phyloP scores from a whole-genome alignment of 257 asterid genomes.

The Solanum rostratum region DNA sequence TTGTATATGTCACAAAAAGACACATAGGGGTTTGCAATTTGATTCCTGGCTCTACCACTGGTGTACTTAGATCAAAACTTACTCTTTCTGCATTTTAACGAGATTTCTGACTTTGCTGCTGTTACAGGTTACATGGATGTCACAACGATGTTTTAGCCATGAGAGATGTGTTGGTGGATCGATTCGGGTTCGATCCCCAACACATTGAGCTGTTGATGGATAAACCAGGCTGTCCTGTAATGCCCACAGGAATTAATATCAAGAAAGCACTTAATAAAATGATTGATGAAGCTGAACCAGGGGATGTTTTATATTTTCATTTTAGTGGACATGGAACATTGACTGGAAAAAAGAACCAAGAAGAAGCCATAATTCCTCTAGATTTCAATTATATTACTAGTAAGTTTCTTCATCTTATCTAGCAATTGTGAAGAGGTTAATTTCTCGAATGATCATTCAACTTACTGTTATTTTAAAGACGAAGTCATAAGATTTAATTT shows the following conservation, averaged over 20 bases:
- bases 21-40: background rate
- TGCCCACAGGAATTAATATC: slow-evolving; percentile 71
- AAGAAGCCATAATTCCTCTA: slow-evolving; percentile 71
- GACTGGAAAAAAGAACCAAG: slow-evolving; percentile 17
- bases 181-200: slow-evolving; percentile 35
- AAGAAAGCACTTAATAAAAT: slow-evolving; percentile 38
- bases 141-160: slow-evolving; percentile 63
- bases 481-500: background rate
- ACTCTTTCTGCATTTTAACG: background rate
- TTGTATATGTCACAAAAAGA: background rate
- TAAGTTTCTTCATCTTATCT: slow-evolving; percentile 11
- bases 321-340: slow-evolving; percentile 74
- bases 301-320: slow-evolving; percentile 57
- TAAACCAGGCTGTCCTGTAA: slow-evolving; percentile 40
- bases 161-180: slow-evolving; percentile 35
- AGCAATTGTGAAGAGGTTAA: no score
- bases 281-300: slow-evolving; percentile 49
- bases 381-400: slow-evolving; percentile 79
- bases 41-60: background rate
- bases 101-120: background rate
- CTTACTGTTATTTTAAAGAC: no score
- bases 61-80: background rate
- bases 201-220: slow-evolving; percentile 35
- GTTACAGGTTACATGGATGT: slow-evolving; percentile 55
- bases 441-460: background rate